phyloP scores from a whole-genome alignment of 2,329 filamentous ascomycete species.

The Albifimbria verrucaria region DNA sequence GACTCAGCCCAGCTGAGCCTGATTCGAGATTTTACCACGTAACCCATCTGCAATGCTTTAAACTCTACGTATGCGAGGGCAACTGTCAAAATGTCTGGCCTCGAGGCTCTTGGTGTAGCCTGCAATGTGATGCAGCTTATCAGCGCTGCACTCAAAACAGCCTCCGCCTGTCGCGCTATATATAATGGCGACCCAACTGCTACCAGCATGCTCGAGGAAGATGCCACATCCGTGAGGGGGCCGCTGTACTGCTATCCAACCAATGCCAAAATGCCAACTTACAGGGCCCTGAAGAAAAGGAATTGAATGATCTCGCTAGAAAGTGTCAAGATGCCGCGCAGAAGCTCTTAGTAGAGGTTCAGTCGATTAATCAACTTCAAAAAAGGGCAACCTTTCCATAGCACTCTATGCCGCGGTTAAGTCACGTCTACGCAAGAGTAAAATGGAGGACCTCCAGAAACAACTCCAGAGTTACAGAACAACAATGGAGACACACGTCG shows the following conservation, averaged over 20 bases:
- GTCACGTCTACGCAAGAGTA: constrained; percentile 1
- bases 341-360: constrained; percentile 1
- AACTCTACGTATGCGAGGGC: too few relatives aligned
- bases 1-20: too few relatives aligned
- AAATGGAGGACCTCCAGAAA: constrained; percentile 3
- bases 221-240: not conserved
- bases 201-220: not conserved
- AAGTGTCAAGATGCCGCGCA: not conserved
- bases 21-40: too few relatives aligned
- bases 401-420: not conserved
- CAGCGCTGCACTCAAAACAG: not conserved
- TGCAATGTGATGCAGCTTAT: constrained; percentile 13
- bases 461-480: not conserved
- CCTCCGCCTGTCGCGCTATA: not conserved
- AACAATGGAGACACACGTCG: constrained; percentile 5
- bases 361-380: not conserved
- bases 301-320: constrained; percentile 1
- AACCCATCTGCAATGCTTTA: too few relatives aligned
- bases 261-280: constrained; percentile 2
- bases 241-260: not conserved
- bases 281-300: not conserved
- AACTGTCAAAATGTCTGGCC: not conserved
- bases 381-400: not conserved
- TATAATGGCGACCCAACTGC: constrained; percentile 5
- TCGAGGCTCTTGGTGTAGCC: constrained; percentile 1